Evolutionary conservation across 164 flowering plant genomes (phyloP).

Genomic region (Vitis vinifera): DNA sequence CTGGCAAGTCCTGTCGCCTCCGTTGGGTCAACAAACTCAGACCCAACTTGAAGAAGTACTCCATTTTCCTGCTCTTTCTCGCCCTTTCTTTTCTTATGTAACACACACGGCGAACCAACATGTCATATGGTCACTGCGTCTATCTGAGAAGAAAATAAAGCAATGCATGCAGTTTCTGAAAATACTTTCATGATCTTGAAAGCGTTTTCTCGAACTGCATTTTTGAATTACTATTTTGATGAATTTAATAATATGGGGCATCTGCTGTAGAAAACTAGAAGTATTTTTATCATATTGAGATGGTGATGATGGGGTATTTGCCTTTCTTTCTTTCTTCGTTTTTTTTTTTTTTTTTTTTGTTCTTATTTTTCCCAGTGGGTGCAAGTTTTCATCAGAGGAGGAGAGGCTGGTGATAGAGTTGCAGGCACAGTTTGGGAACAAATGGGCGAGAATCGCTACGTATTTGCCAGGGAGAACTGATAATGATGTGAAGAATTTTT

Average conservation of each 20-base stretch:
- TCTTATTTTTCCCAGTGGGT: conserved; percentile 42
- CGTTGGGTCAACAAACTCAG: conserved; percentile 96
- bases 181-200: too few species aligned
- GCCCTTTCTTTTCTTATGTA: neutral
- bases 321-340: neutral
- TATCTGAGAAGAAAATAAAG: too few species aligned
- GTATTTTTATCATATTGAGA: too few species aligned
- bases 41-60: conserved; percentile 85
- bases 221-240: too few species aligned
- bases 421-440: conserved; percentile 85
- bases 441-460: conserved; percentile 89
- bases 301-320: too few species aligned
- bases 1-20: conserved; percentile 96
- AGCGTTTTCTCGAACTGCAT: too few species aligned
- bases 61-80: neutral
- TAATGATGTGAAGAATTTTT: conserved; percentile 94
- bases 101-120: too few species aligned
- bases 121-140: too few species aligned
- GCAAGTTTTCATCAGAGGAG: conserved; percentile 83
- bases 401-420: conserved; percentile 86
- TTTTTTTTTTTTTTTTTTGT: neutral
- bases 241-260: too few species aligned
- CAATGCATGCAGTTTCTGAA: too few species aligned
- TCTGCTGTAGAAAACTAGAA: too few species aligned
- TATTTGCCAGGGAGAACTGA: conserved; percentile 86